These are phyloP conservation scores for Claviceps citrina DNA, from an alignment of 2,329 filamentous ascomycete genomes.

Conservation along the genomic window DNA sequence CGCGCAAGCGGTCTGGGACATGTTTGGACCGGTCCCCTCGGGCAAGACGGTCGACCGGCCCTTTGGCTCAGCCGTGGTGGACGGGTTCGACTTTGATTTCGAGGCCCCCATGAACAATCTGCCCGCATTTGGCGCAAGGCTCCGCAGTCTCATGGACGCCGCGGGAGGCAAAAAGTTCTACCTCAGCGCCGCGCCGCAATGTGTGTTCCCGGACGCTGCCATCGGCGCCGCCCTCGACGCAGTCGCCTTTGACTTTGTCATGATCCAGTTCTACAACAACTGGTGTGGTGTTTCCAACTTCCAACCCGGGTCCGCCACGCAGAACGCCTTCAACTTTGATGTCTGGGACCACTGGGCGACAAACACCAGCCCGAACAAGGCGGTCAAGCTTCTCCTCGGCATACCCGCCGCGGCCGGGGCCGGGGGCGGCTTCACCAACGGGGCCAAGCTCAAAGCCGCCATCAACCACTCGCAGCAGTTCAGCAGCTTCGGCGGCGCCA, in stretches of 20 bases:
- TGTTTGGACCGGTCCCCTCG: conserved; percentile 44
- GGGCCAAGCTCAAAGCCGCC: conserved; percentile 30
- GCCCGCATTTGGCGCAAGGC: conserved; percentile 40
- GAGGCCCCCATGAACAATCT: conserved; percentile 46
- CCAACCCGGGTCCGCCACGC: conserved; percentile 23
- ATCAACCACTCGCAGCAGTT: conserved; percentile 39
- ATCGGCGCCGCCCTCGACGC: conserved; percentile 40
- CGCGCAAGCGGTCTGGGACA: conserved; percentile 52
- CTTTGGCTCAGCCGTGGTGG: conserved; percentile 35
- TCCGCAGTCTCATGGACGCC: conserved; percentile 40
- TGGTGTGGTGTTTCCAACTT: conserved; percentile 44
- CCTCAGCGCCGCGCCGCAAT: conserved; percentile 54
- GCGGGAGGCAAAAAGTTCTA: conserved; percentile 41
- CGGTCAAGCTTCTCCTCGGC: conserved; percentile 47
- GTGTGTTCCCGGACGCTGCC: conserved; percentile 46
- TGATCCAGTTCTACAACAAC: conserved; percentile 57
- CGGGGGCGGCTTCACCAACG: conserved; percentile 39
- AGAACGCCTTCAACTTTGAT: conserved; percentile 44
- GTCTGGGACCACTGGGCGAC: conserved; percentile 53
- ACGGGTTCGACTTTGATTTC: conserved; percentile 68
- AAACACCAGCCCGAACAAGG: conserved; percentile 35
- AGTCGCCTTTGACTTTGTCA: conserved; percentile 43
- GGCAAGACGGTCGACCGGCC: conserved; percentile 39
- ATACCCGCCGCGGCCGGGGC: conserved; percentile 40
- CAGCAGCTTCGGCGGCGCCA: conserved; percentile 48